These are phyloP conservation scores for Spathaspora arborariae DNA, from an alignment of 805 yeast genomes.

Conservation along the genomic window DNA sequence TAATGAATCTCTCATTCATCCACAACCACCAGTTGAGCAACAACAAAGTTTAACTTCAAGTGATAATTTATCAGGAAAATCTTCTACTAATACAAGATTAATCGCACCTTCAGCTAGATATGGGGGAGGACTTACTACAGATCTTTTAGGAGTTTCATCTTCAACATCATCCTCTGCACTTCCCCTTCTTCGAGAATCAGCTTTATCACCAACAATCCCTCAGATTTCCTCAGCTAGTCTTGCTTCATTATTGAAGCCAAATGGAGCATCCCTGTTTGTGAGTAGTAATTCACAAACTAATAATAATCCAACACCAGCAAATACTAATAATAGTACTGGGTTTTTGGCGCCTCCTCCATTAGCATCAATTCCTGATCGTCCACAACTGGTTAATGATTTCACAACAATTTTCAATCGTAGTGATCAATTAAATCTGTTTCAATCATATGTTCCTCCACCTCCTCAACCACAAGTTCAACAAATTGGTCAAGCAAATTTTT, in stretches of 20 bases:
- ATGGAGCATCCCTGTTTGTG: background rate
- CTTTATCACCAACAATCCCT: constrained; percentile 8
- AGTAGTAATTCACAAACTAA: background rate
- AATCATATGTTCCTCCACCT: background rate
- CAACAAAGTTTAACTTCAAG: no score
- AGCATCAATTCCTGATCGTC: constrained; percentile 30
- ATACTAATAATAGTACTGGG: background rate
- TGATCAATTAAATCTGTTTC: background rate
- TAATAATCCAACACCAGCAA: background rate
- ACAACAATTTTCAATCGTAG: constrained; percentile 15
- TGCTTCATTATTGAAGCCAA: background rate
- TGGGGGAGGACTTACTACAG: constrained; percentile 3
- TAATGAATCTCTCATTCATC: background rate
- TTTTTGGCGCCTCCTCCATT: constrained; percentile 22
- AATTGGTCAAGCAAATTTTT: constrained; percentile 32
- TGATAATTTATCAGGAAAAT: background rate
- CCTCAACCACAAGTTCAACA: constrained; percentile 12
- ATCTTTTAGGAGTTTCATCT: constrained; percentile 4
- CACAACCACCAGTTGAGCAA: constrained; percentile 1
- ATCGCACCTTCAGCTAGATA: constrained; percentile 14
- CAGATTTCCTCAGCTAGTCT: background rate
- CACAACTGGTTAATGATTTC: constrained; percentile 42
- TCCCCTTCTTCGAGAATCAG: constrained; percentile 6
- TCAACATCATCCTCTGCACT: constrained; percentile 1
- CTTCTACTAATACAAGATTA: constrained; percentile 4